Conservation (phyloP, 345 rosid genomes). For the Raphanus sativus region DNA sequence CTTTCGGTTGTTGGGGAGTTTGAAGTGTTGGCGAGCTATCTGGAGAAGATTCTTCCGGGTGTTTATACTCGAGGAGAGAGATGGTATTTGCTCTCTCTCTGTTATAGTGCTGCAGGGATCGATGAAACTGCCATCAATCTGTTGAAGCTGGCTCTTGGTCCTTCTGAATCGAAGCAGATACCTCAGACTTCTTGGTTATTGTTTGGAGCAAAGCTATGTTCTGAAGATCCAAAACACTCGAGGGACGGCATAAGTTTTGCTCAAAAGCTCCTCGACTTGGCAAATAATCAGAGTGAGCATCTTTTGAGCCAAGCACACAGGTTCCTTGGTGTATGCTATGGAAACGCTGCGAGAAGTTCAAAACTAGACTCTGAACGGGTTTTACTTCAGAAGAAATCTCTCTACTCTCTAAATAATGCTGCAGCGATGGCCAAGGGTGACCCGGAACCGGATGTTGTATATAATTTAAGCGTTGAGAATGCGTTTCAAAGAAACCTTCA, state of each 20-base stretch:
- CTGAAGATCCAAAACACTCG: conserved; percentile 62
- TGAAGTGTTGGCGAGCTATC: conserved; percentile 65
- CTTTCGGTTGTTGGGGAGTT: conserved; percentile 70
- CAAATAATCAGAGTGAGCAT: conserved; percentile 46
- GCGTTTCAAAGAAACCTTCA: conserved; percentile 83
- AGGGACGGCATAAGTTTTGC: conserved; percentile 64
- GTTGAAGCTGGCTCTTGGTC: conserved; percentile 57
- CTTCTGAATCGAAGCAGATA: conserved; percentile 65
- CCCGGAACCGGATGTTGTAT: conserved; percentile 51
- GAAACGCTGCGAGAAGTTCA: conserved; percentile 74
- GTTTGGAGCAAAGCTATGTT: conserved; percentile 81
- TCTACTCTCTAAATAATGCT: conserved; percentile 61
- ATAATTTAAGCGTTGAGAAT: conserved; percentile 68
- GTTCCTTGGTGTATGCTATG: conserved; percentile 84
- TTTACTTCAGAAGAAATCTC: conserved; percentile 56
- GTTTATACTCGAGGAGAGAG: conserved; percentile 69
- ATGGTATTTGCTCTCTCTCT: conserved; percentile 89
- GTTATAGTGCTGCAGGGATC: conserved; percentile 77
- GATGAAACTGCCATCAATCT: conserved; percentile 73
- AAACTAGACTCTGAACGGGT: conserved; percentile 69
- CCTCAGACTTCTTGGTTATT: conserved; percentile 58
- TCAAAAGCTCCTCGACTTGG: conserved; percentile 47
- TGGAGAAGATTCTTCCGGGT: conserved; percentile 76
- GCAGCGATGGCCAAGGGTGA: conserved; percentile 49
- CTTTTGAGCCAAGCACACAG: conserved; percentile 59